Evolutionary conservation across 176 grass and related monocot species (phyloP).

Genomic region (Chloris gayana): DNA sequence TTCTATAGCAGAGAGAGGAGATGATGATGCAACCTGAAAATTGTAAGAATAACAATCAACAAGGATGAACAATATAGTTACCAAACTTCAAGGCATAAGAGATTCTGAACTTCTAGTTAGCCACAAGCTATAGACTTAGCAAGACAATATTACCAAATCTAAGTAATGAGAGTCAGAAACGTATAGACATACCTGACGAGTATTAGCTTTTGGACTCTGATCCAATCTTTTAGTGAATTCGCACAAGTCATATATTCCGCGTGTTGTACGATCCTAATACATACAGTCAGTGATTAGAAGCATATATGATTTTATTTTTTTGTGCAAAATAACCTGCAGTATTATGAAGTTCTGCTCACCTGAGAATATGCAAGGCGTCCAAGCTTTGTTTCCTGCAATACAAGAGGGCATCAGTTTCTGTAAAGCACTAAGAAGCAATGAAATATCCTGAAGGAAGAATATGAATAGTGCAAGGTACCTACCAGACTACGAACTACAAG

Average conservation of each 20-base stretch:
- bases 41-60: constrained; percentile 6
- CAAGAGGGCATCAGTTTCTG: constrained; percentile 48
- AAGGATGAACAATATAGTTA: constrained; percentile 20
- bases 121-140: constrained; percentile 9
- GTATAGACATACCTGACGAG: constrained; percentile 52
- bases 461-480: constrained; percentile 27
- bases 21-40: constrained; percentile 53
- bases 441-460: constrained; percentile 11
- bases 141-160: background rate
- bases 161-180: constrained; percentile 6
- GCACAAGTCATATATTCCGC: constrained; percentile 81
- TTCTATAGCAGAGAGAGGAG: constrained; percentile 54
- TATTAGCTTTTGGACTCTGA: constrained; percentile 54
- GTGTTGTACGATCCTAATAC: constrained; percentile 67
- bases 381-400: constrained; percentile 86
- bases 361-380: constrained; percentile 67
- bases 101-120: background rate
- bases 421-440: constrained; percentile 19
- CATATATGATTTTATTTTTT: constrained; percentile 5
- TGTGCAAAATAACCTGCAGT: constrained; percentile 14
- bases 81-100: background rate
- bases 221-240: constrained; percentile 82
- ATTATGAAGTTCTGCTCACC: constrained; percentile 48
- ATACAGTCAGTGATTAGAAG: constrained; percentile 31
- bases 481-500: constrained; percentile 85